Evolutionary conservation across 176 grass and related monocot genomes (phyloP).

Genomic region (Carex cristatella): DNA sequence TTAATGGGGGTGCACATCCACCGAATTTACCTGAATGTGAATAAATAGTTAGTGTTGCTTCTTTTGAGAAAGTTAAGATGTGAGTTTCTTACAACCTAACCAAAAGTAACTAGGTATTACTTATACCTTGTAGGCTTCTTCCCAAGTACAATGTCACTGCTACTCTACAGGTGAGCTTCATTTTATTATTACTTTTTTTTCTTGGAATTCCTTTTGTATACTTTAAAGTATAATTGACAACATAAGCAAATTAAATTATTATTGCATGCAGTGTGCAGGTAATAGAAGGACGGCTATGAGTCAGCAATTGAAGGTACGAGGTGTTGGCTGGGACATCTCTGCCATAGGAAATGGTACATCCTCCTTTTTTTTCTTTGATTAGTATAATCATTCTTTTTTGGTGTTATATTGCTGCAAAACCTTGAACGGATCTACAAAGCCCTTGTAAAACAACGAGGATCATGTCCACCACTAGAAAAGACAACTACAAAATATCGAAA

Average conservation of each 20-base stretch:
- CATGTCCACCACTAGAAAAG: not conserved
- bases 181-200: not conserved
- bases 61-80: not conserved
- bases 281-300: conserved; percentile 97
- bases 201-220: not conserved
- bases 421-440: not conserved
- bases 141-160: conserved; percentile 89
- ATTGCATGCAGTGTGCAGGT: conserved; percentile 72
- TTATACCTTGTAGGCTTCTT: conserved; percentile 50
- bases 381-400: not conserved
- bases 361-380: not conserved
- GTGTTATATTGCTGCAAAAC: conserved; percentile 15
- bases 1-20: not conserved
- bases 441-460: conserved; percentile 9
- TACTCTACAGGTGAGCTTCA: conserved; percentile 67
- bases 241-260: not conserved
- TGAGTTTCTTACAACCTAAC: not conserved
- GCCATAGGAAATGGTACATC: conserved; percentile 89
- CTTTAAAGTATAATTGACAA: not conserved
- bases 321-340: conserved; percentile 91
- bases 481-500: not conserved
- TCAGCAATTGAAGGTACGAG: conserved; percentile 66
- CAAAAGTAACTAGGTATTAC: conserved; percentile 22
- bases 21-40: not conserved
- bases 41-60: not conserved